These are phyloP conservation scores for Corylus avellana DNA, from an alignment of 306 rosid species.

Conservation along the genomic window DNA sequence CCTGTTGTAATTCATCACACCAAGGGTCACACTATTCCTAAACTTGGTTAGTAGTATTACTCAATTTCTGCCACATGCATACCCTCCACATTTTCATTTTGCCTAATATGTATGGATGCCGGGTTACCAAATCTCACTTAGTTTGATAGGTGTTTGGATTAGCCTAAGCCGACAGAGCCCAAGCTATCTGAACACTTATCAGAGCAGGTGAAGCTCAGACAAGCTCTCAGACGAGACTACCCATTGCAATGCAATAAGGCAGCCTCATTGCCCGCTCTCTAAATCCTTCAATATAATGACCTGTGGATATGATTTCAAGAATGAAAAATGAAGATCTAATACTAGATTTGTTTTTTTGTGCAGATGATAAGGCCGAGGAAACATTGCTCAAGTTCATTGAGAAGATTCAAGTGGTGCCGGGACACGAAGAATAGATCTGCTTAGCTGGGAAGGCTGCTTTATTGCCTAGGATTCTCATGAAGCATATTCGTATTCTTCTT, in stretches of 20 bases:
- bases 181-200: too few relatives aligned
- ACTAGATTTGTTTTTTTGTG: not conserved
- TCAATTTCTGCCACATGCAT: not conserved
- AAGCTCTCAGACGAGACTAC: too few relatives aligned
- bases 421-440: not conserved
- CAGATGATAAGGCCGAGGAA: constrained; percentile 38
- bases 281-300: not conserved
- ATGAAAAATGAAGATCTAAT: not conserved
- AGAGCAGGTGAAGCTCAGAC: too few relatives aligned
- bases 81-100: not conserved
- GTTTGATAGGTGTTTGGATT: too few relatives aligned
- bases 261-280: not conserved
- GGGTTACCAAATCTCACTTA: too few relatives aligned
- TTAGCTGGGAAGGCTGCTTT: not conserved
- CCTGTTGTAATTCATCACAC: constrained; percentile 57
- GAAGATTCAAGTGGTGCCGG: constrained; percentile 20
- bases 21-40: constrained; percentile 46
- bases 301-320: not conserved
- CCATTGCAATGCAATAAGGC: not conserved
- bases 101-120: not conserved
- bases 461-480: not conserved
- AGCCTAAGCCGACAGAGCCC: too few relatives aligned
- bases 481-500: not conserved
- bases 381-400: constrained; percentile 40
- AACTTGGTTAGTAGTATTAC: constrained; percentile 37